Evolutionary conservation across 345 rosid genomes (phyloP).

Genomic region (Syzygium jambos): DNA sequence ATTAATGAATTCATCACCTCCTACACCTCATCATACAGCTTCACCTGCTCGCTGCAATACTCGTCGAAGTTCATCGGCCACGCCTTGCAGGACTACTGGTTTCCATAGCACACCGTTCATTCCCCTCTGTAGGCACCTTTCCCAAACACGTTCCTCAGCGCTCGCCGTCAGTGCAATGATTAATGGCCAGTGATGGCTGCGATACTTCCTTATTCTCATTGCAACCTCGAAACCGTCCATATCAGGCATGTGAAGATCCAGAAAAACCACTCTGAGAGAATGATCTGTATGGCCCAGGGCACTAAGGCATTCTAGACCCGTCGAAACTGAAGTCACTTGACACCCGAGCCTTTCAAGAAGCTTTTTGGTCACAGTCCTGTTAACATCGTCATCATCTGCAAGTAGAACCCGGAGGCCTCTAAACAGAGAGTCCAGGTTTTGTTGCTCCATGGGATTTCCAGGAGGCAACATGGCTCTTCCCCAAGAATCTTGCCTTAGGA

Average conservation of each 20-base stretch:
- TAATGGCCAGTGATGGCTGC: constrained; percentile 70
- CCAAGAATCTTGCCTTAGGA: constrained; percentile 39
- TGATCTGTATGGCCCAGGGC: constrained; percentile 46
- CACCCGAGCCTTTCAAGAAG: constrained; percentile 84
- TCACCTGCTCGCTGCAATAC: constrained; percentile 63
- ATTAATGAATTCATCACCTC: neutral
- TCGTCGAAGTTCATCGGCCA: constrained; percentile 76
- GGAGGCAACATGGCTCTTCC: constrained; percentile 28
- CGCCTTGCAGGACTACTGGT: constrained; percentile 70
- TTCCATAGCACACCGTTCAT: constrained; percentile 87
- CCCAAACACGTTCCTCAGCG: constrained; percentile 67
- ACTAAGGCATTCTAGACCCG: constrained; percentile 82
- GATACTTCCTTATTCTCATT: constrained; percentile 65
- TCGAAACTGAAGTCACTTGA: constrained; percentile 70
- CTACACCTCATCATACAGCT: constrained; percentile 15
- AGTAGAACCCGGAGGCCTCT: constrained; percentile 59
- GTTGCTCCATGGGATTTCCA: constrained; percentile 37
- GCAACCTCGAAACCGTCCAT: constrained; percentile 97
- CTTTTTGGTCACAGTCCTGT: constrained; percentile 70
- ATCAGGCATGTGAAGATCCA: constrained; percentile 91
- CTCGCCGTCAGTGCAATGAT: constrained; percentile 87
- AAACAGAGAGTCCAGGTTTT: constrained; percentile 41
- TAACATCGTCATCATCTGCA: constrained; percentile 67
- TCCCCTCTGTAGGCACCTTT: constrained; percentile 66
- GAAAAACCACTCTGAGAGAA: constrained; percentile 48